Evolutionary conservation across 2,329 filamentous ascomycete species (phyloP).

Genomic region (Aspergillus ochraceoroseus): DNA sequence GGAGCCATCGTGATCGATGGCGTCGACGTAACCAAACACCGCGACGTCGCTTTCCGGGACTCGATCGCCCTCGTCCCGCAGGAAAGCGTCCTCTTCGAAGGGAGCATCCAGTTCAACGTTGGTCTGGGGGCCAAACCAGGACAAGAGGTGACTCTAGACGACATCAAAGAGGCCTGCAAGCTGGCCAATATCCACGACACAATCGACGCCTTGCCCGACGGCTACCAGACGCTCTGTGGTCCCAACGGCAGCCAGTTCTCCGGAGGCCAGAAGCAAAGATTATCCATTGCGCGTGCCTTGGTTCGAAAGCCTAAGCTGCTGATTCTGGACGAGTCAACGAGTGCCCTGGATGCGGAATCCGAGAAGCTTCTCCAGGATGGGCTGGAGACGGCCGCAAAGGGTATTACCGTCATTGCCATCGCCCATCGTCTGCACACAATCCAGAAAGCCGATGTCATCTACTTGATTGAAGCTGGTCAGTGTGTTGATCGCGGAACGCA

Average conservation of each 20-base stretch:
- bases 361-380: conserved; percentile 47
- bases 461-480: conserved; percentile 65
- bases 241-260: conserved; percentile 53
- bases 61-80: conserved; percentile 47
- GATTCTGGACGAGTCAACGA: conserved; percentile 59
- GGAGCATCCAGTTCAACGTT: conserved; percentile 47
- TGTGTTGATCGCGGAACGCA: conserved; percentile 61
- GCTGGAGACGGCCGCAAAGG: conserved; percentile 32
- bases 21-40: conserved; percentile 42
- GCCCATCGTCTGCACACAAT: conserved; percentile 43
- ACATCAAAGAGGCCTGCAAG: conserved; percentile 63
- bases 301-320: conserved; percentile 52
- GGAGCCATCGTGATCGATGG: conserved; percentile 53
- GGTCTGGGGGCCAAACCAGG: conserved; percentile 48
- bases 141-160: conserved; percentile 52
- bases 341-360: conserved; percentile 53
- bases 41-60: conserved; percentile 40
- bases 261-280: conserved; percentile 56
- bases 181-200: conserved; percentile 67
- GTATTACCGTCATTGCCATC: conserved; percentile 43
- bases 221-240: conserved; percentile 59
- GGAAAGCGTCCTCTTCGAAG: conserved; percentile 48
- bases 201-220: conserved; percentile 58
- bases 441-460: conserved; percentile 73
- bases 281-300: conserved; percentile 56